Evolutionary conservation across 768 basidiomycete species (phyloP).

Genomic region (Lyophyllum atratum): DNA sequence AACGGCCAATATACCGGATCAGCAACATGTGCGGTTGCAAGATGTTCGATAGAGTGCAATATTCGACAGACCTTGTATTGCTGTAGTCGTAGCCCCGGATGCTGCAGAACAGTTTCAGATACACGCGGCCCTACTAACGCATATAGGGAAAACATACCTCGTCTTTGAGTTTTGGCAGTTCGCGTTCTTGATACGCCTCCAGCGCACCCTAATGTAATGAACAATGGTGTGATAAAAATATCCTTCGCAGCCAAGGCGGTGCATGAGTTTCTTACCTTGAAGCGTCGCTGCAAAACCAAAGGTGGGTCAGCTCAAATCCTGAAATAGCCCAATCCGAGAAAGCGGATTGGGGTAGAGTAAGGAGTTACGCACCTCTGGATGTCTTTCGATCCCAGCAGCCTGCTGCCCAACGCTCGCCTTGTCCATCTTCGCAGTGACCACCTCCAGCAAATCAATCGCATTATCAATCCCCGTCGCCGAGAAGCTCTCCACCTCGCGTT

Average conservation of each 20-base stretch:
- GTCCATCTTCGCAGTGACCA: constrained; percentile 91
- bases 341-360: not conserved
- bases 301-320: constrained; percentile 8
- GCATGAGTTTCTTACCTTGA: constrained; percentile 62
- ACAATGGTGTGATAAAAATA: constrained; percentile 12
- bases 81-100: constrained; percentile 86
- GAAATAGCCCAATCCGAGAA: not conserved
- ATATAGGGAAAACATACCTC: constrained; percentile 55
- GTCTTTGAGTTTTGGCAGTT: constrained; percentile 73
- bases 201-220: constrained; percentile 67
- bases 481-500: constrained; percentile 62
- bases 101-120: constrained; percentile 41
- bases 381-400: constrained; percentile 84
- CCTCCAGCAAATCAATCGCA: constrained; percentile 83
- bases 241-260: constrained; percentile 1
- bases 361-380: constrained; percentile 73
- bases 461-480: constrained; percentile 89
- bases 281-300: constrained; percentile 63
- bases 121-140: not conserved
- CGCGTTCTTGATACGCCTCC: constrained; percentile 86
- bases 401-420: constrained; percentile 88
- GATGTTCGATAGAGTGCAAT: not conserved
- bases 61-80: constrained; percentile 70
- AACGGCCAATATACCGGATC: constrained; percentile 3
- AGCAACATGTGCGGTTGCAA: not conserved